Percentiles rank a stretch among this genome's conserved stretches.
Evolutionary conservation across 2,329 filamentous ascomycete species (phyloP).

Genomic region (Capronia coronata): DNA sequence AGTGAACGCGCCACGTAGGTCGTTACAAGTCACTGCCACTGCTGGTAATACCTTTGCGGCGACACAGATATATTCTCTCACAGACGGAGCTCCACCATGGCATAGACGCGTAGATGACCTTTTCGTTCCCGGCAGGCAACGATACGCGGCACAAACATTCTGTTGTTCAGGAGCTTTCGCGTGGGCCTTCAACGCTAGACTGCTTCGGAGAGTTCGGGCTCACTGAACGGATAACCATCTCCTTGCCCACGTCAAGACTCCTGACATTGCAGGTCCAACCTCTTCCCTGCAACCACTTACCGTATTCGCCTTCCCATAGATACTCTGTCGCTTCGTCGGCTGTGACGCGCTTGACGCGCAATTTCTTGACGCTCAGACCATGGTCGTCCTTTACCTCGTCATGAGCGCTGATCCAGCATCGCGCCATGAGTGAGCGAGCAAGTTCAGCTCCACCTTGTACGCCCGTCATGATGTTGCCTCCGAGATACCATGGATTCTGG

Average conservation of each 20-base stretch:
- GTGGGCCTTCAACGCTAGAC: not conserved
- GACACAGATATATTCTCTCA: too few relatives aligned
- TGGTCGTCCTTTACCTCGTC: slow-evolving; percentile 48
- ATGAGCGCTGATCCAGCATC: slow-evolving; percentile 50
- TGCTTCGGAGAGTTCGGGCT: not conserved
- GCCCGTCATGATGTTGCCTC: slow-evolving; percentile 47
- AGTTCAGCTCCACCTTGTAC: slow-evolving; percentile 46
- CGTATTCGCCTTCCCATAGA: slow-evolving; percentile 30
- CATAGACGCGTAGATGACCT: too few relatives aligned
- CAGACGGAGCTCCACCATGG: too few relatives aligned
- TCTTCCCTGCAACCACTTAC: slow-evolving; percentile 18
- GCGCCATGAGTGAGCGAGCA: slow-evolving; percentile 43
- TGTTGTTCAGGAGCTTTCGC: too few relatives aligned
- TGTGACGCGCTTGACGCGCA: slow-evolving; percentile 35
- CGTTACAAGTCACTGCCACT: too few relatives aligned
- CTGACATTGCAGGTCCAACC: slow-evolving; percentile 28
- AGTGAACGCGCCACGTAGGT: too few relatives aligned
- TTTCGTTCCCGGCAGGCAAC: too few relatives aligned
- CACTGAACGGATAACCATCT: slow-evolving; percentile 17
- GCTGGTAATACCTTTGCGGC: too few relatives aligned
- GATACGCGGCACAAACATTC: too few relatives aligned
- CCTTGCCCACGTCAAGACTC: slow-evolving; percentile 21
- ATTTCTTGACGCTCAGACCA: slow-evolving; percentile 42
- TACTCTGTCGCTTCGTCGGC: slow-evolving; percentile 35
- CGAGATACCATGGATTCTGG: slow-evolving; percentile 49